Percentiles rank a stretch among this genome's conserved stretches.
phyloP scores from a whole-genome alignment of 331 rosid genomes.

The Malus hybrid region DNA sequence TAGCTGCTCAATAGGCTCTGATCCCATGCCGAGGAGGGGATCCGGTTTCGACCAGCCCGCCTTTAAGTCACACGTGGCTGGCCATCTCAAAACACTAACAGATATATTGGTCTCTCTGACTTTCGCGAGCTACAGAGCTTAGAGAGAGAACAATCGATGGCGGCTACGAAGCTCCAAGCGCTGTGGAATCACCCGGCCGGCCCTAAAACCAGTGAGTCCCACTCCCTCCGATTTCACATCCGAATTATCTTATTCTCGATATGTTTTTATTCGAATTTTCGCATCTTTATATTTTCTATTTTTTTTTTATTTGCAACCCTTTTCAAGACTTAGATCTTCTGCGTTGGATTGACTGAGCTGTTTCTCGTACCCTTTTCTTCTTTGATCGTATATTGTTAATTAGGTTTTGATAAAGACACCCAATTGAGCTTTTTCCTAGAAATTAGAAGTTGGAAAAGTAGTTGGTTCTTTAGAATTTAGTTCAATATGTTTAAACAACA shows the following conservation, averaged over 20 bases:
- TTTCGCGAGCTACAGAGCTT: background rate
- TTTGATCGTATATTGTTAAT: background rate
- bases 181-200: slow-evolving; percentile 97
- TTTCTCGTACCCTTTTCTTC: background rate
- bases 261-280: background rate
- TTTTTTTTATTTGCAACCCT: background rate
- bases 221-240: background rate
- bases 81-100: background rate
- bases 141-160: slow-evolving; percentile 32
- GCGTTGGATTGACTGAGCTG: background rate
- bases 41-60: background rate
- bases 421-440: background rate
- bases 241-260: background rate
- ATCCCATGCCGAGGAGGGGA: too few species aligned
- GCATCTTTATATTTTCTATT: too few species aligned
- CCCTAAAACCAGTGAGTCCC: slow-evolving; percentile 84
- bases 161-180: slow-evolving; percentile 83
- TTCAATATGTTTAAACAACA: background rate
- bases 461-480: background rate
- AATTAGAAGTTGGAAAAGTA: background rate
- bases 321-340: background rate
- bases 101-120: background rate
- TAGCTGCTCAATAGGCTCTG: too few species aligned
- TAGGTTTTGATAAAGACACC: background rate
- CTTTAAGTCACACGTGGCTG: background rate